Evolutionary conservation across 1,139 yeast genomes (phyloP).

Genomic region (Geotrichum siamense): DNA sequence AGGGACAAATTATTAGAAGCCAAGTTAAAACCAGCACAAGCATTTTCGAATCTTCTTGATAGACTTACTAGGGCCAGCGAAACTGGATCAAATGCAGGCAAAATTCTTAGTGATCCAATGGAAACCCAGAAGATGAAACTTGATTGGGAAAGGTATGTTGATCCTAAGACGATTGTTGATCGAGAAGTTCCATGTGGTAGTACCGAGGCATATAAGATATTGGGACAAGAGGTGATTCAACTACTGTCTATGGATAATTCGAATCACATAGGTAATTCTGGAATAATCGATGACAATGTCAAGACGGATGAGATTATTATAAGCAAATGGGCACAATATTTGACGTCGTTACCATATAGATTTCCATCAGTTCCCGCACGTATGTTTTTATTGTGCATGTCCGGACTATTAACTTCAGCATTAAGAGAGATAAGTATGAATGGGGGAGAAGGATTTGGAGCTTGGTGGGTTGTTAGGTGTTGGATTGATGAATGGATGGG

Average conservation of each 20-base stretch:
- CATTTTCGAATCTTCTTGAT: slow-evolving; percentile 50
- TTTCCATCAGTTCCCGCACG: slow-evolving; percentile 48
- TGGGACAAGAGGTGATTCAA: slow-evolving; percentile 41
- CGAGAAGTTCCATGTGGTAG: slow-evolving; percentile 52
- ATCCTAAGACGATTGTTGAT: slow-evolving; percentile 44
- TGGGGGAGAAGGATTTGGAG: slow-evolving; percentile 58
- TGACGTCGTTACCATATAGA: slow-evolving; percentile 43
- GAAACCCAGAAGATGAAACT: slow-evolving; percentile 49
- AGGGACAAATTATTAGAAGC: slow-evolving; percentile 42
- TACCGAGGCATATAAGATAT: slow-evolving; percentile 36
- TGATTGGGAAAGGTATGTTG: slow-evolving; percentile 53
- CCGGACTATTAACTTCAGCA: slow-evolving; percentile 56
- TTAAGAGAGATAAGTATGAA: slow-evolving; percentile 53
- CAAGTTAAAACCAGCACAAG: slow-evolving; percentile 50
- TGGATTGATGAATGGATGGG: slow-evolving; percentile 72
- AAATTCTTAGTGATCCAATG: slow-evolving; percentile 42
- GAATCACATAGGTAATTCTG: neutral
- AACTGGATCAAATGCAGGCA: slow-evolving; percentile 50
- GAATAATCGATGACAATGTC: slow-evolving; percentile 4
- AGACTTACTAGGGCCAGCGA: slow-evolving; percentile 55
- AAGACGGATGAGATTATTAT: slow-evolving; percentile 29
- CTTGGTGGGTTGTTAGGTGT: slow-evolving; percentile 73
- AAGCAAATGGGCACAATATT: slow-evolving; percentile 38
- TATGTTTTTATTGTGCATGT: slow-evolving; percentile 48
- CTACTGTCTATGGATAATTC: slow-evolving; percentile 30